Percentiles rank a stretch among this genome's conserved stretches.
These are phyloP conservation scores for Zizania latifolia DNA, from an alignment of 176 grass and related monocot species.

Conservation along the genomic window DNA sequence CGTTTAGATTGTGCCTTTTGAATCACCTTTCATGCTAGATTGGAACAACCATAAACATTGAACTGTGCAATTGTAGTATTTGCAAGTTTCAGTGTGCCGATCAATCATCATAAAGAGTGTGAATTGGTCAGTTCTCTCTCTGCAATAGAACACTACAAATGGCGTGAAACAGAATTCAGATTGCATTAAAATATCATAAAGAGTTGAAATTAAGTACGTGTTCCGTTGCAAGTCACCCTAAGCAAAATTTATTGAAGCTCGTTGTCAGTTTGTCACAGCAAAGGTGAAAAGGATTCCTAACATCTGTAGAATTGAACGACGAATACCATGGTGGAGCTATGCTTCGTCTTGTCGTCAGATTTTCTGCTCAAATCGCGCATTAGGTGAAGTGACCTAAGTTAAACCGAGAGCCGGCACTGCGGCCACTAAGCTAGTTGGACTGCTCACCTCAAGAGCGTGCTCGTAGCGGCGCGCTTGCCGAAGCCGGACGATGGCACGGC, in stretches of 20 bases:
- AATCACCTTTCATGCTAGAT: not conserved
- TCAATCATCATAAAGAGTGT: slow-evolving; percentile 4
- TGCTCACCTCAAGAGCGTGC: slow-evolving; percentile 60
- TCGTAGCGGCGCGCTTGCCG: slow-evolving; percentile 41
- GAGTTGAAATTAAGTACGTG: not conserved
- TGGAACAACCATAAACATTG: not conserved
- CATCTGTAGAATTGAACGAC: not conserved
- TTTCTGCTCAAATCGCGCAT: not conserved
- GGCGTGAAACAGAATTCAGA: not conserved
- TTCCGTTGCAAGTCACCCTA: not conserved
- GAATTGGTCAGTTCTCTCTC: not conserved
- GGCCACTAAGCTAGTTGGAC: not conserved
- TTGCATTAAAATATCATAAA: not conserved
- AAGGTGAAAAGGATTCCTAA: not conserved
- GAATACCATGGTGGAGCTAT: not conserved
- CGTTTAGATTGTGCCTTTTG: not conserved
- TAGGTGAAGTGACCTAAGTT: not conserved
- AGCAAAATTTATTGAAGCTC: not conserved
- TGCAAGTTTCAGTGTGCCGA: not conserved
- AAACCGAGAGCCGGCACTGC: not conserved
- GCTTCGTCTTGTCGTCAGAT: not conserved
- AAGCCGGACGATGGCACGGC: slow-evolving; percentile 30
- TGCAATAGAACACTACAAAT: not conserved
- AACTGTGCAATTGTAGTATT: not conserved
- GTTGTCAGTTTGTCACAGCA: not conserved